Percentiles rank a stretch among this genome's conserved stretches.
Evolutionary conservation across 208 protist species (phyloP).

Genomic region (Sergeia podlipaevii): DNA sequence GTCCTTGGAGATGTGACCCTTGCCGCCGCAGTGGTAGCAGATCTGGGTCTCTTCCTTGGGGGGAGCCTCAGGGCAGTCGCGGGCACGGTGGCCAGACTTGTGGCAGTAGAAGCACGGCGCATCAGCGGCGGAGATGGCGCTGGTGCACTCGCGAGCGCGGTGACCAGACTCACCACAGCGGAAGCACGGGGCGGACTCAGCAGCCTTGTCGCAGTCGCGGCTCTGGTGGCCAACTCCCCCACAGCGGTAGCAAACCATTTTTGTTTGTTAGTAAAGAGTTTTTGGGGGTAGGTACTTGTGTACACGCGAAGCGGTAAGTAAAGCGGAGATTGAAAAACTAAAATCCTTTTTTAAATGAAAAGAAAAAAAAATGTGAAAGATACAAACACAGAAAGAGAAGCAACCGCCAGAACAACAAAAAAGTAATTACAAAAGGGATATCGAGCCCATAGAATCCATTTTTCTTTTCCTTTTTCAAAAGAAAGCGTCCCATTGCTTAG

Average conservation of each 20-base stretch:
- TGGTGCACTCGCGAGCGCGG: conserved; percentile 74
- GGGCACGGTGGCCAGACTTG: conserved; percentile 77
- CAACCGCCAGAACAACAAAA: too few relatives aligned
- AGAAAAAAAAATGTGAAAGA: conserved; percentile 3
- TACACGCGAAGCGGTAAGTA: not conserved
- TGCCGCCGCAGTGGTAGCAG: conserved; percentile 78
- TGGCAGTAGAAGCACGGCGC: conserved; percentile 89
- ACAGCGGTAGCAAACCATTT: conserved; percentile 88
- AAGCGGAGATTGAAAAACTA: not conserved
- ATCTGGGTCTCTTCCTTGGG: conserved; percentile 64
- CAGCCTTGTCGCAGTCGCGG: conserved; percentile 59
- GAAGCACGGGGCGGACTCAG: conserved; percentile 64
- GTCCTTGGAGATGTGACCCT: conserved; percentile 78
- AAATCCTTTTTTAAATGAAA: not conserved
- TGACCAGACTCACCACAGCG: conserved; percentile 77
- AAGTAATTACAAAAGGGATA: not conserved
- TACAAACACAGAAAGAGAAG: conserved; percentile 7
- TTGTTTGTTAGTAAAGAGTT: not conserved
- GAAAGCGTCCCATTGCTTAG: too few relatives aligned
- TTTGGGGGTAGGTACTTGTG: conserved; percentile 1
- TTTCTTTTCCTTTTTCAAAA: conserved; percentile 1
- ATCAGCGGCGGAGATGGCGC: conserved; percentile 44
- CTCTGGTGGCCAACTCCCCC: conserved; percentile 75
- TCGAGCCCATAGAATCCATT: not conserved
- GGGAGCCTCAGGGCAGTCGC: conserved; percentile 79